phyloP scores from a whole-genome alignment of 495 filamentous ascomycete genomes.

The Sordaria brevicollis region DNA sequence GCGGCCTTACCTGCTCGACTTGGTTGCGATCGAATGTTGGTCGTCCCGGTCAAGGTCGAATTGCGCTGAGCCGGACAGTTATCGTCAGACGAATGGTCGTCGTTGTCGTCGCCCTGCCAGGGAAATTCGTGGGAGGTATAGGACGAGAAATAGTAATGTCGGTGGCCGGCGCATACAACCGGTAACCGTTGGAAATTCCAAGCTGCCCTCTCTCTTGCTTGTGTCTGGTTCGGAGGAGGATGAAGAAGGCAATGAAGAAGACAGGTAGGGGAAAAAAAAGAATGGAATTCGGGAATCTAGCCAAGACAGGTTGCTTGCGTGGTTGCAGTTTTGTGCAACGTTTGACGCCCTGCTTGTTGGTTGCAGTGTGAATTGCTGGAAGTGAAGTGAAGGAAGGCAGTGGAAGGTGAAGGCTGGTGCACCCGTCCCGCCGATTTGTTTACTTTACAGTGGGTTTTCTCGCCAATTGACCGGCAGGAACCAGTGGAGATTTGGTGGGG shows the following conservation, averaged over 20 bases:
- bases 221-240: background rate
- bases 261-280: background rate
- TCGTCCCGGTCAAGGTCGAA: background rate
- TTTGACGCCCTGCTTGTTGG: background rate
- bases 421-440: background rate
- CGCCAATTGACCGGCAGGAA: background rate
- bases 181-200: background rate
- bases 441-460: background rate
- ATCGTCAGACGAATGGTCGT: background rate
- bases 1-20: background rate
- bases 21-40: background rate
- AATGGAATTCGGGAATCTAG: background rate
- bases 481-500: background rate
- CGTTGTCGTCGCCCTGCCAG: background rate
- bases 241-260: background rate
- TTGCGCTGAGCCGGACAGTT: background rate
- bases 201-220: background rate
- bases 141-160: background rate
- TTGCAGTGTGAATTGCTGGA: background rate
- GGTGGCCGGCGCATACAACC: background rate
- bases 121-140: background rate
- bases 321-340: background rate
- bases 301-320: background rate
- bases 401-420: background rate
- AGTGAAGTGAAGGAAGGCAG: background rate